Evolutionary conservation across 2,329 filamentous ascomycete genomes (phyloP).

Genomic region (Colletotrichum gloeosporioides): DNA sequence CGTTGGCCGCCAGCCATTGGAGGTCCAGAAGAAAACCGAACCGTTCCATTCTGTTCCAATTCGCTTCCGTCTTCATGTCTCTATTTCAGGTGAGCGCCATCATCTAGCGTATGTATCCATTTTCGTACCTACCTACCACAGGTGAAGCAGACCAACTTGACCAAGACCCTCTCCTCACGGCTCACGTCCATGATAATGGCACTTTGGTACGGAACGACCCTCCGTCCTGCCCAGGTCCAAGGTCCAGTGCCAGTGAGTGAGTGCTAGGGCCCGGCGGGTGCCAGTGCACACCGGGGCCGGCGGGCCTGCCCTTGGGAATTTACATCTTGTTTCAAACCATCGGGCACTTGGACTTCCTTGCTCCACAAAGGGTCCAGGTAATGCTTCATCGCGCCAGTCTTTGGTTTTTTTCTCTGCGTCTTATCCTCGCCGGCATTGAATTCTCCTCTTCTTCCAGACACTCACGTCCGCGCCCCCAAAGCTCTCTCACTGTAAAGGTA

Average conservation of each 20-base stretch:
- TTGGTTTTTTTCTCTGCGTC: background rate
- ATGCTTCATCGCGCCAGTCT: constrained; percentile 1
- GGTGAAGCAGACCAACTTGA: background rate
- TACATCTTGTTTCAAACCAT: constrained; percentile 15
- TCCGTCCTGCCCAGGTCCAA: background rate
- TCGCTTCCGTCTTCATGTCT: background rate
- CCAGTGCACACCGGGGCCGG: background rate
- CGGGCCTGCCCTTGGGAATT: constrained; percentile 1
- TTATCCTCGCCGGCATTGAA: background rate
- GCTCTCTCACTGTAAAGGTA: background rate
- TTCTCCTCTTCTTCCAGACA: background rate
- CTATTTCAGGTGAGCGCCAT: background rate
- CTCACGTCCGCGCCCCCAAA: background rate
- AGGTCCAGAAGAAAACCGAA: background rate
- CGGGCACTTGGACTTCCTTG: background rate
- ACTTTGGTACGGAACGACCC: background rate
- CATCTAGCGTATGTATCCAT: background rate
- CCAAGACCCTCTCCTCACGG: background rate
- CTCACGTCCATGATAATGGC: background rate
- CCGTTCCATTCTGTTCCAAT: background rate
- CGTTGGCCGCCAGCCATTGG: background rate
- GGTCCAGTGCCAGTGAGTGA: background rate
- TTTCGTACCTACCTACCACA: background rate
- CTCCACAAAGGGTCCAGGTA: constrained; percentile 10
- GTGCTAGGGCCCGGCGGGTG: background rate